Evolutionary conservation across 805 yeast genomes (phyloP).

Genomic region (Nakazawaea wyomingensis): DNA sequence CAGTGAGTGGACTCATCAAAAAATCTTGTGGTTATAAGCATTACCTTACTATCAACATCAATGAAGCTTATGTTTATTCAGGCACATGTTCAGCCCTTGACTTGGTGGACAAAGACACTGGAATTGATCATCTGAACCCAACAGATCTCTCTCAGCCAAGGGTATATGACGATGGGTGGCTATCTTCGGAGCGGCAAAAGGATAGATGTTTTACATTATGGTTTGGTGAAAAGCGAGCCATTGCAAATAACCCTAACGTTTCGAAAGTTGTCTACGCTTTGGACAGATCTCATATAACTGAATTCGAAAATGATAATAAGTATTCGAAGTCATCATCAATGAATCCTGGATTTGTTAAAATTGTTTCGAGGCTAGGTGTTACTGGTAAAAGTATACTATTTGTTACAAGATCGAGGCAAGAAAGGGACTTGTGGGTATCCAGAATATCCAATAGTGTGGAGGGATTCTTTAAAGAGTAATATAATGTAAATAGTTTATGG

Average conservation of each 20-base stretch:
- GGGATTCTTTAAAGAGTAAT: slow-evolving; percentile 26
- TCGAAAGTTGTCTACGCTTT: neutral
- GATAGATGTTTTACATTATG: slow-evolving; percentile 77
- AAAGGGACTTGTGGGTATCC: slow-evolving; percentile 78
- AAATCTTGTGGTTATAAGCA: slow-evolving; percentile 44
- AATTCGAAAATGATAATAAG: neutral
- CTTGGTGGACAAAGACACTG: slow-evolving; percentile 35
- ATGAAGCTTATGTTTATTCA: slow-evolving; percentile 70
- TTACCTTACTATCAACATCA: slow-evolving; percentile 54
- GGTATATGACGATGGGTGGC: slow-evolving; percentile 78
- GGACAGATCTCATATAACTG: neutral
- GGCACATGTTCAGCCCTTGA: slow-evolving; percentile 58
- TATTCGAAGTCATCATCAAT: neutral
- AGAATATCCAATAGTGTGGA: slow-evolving; percentile 40
- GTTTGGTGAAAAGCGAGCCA: slow-evolving; percentile 62
- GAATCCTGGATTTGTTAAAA: slow-evolving; percentile 30
- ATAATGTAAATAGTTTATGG: no score
- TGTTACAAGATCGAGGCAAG: slow-evolving; percentile 76
- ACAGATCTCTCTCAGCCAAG: slow-evolving; percentile 63
- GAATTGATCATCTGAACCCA: slow-evolving; percentile 42
- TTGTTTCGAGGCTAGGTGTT: slow-evolving; percentile 54
- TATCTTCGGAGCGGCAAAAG: slow-evolving; percentile 71
- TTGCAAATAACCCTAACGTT: slow-evolving; percentile 21
- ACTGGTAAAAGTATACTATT: slow-evolving; percentile 69
- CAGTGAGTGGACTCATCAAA: slow-evolving; percentile 38